Evolutionary conservation across 129 eudicot genomes (phyloP).

Genomic region (Deinandra increscens): DNA sequence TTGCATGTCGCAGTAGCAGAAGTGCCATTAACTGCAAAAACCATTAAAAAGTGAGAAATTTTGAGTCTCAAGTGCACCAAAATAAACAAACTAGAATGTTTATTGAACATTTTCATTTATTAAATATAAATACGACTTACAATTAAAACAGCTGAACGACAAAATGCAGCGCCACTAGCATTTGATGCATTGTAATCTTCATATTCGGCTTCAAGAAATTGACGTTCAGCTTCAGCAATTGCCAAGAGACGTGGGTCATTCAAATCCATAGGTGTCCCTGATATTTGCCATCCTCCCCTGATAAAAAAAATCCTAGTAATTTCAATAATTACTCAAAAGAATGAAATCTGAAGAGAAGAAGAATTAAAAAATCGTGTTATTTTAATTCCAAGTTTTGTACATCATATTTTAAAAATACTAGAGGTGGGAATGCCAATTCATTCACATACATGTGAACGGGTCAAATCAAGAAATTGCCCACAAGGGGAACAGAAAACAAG

Average conservation of each 20-base stretch:
- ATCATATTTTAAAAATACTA: neutral
- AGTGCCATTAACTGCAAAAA: constrained; percentile 77
- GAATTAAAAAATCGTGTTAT: neutral
- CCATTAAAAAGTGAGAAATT: neutral
- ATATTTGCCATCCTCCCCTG: constrained; percentile 94
- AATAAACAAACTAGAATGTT: neutral
- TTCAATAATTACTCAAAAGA: neutral
- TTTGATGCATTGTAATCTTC: constrained; percentile 72
- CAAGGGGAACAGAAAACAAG: neutral
- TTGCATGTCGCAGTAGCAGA: constrained; percentile 74
- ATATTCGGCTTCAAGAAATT: constrained; percentile 76
- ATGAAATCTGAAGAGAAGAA: neutral
- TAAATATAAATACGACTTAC: constrained; percentile 39
- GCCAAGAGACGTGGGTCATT: constrained; percentile 89
- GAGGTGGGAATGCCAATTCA: neutral
- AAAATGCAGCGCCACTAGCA: constrained; percentile 91
- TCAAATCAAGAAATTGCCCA: neutral
- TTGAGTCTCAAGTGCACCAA: neutral
- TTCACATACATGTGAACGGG: neutral
- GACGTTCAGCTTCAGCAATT: constrained; percentile 86
- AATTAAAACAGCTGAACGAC: constrained; percentile 87
- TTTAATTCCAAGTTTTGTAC: neutral
- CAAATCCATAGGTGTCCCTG: constrained; percentile 81
- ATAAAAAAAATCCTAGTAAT: constrained; percentile 13
- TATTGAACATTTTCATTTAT: neutral